phyloP scores from a whole-genome alignment of 129 eudicot genomes.

The Ambrosia artemisiifolia region DNA sequence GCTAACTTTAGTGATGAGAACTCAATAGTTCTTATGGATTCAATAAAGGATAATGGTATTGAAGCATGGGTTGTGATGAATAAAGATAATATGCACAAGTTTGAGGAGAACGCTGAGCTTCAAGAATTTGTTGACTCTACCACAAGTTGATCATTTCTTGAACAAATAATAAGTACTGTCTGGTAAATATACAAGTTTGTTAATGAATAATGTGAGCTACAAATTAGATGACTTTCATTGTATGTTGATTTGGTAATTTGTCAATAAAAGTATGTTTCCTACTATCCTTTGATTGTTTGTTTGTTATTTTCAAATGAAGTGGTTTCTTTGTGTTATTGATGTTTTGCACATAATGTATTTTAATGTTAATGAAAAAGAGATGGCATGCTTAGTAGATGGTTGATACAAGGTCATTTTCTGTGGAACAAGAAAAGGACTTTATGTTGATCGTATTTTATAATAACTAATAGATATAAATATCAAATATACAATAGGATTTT shows the following conservation, averaged over 20 bases:
- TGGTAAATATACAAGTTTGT: not conserved
- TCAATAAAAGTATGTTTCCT: no score
- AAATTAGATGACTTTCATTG: no score
- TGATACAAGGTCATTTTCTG: not conserved
- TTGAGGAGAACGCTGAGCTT: conserved; percentile 32
- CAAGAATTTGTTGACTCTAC: conserved; percentile 13
- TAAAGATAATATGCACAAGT: conserved; percentile 35
- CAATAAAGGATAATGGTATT: conserved; percentile 32
- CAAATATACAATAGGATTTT: not conserved
- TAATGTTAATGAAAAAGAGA: not conserved
- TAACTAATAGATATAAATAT: no score
- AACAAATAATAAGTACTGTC: not conserved
- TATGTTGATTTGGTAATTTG: no score
- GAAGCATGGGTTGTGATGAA: conserved; percentile 54
- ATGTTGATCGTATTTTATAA: no score
- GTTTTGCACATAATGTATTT: not conserved
- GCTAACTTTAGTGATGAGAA: conserved; percentile 29
- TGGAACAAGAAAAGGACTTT: not conserved
- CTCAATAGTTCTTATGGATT: conserved; percentile 29
- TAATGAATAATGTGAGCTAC: not conserved
- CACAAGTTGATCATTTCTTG: not conserved
- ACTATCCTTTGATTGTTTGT: no score
- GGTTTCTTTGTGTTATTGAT: not conserved
- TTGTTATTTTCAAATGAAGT: not conserved
- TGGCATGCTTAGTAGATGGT: not conserved